phyloP scores from a whole-genome alignment of 2,329 filamentous ascomycete species.

The Phialocephala sp. region DNA sequence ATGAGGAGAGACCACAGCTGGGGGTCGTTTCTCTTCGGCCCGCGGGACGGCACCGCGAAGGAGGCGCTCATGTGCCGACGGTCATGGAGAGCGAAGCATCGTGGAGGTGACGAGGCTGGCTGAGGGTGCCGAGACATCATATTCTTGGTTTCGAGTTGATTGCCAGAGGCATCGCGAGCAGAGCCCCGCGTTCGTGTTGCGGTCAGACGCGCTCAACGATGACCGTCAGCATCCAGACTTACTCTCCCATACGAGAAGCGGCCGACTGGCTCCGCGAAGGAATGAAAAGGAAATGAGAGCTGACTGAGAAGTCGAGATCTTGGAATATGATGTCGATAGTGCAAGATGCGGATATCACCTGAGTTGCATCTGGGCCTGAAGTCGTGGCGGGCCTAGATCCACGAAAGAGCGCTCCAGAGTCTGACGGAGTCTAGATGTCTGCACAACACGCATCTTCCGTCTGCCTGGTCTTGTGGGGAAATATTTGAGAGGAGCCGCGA shows the following conservation, averaged over 20 bases:
- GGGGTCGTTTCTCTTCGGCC: neutral
- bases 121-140: neutral
- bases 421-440: neutral
- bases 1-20: slow-evolving; percentile 3
- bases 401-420: neutral
- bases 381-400: slow-evolving; percentile 3
- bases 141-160: neutral
- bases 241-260: neutral
- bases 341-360: slow-evolving; percentile 5
- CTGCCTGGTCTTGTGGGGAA: neutral
- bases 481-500: neutral
- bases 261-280: neutral
- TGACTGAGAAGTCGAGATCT: neutral
- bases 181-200: neutral
- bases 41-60: neutral
- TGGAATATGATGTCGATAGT: neutral
- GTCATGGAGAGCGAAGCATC: neutral
- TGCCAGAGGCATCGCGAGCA: neutral
- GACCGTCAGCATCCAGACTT: slow-evolving; percentile 1
- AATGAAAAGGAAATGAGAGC: neutral
- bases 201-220: neutral
- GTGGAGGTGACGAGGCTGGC: neutral
- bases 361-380: slow-evolving; percentile 2
- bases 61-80: neutral
- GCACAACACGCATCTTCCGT: neutral